Conservation (phyloP, 2,329 filamentous ascomycete genomes). For the Acrodontium crateriforme region DNA sequence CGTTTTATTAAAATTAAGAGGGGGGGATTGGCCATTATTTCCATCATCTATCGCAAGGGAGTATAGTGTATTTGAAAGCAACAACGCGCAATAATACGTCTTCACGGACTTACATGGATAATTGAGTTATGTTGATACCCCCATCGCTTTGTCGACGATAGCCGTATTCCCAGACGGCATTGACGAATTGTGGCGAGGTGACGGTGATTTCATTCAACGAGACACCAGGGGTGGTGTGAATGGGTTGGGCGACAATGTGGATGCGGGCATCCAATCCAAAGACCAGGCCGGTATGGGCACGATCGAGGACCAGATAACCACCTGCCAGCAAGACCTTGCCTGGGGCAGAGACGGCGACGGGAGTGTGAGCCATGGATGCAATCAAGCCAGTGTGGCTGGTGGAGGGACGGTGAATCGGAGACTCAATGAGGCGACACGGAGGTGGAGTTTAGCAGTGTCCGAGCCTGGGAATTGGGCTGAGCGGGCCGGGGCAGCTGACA, state of each 20-base stretch:
- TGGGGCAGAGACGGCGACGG: slow-evolving; percentile 60
- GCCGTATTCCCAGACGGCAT: slow-evolving; percentile 78
- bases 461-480: too few species aligned
- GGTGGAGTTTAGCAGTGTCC: slow-evolving; percentile 1
- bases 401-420: too few species aligned
- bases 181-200: slow-evolving; percentile 77
- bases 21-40: not conserved
- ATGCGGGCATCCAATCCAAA: slow-evolving; percentile 52
- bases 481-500: too few species aligned
- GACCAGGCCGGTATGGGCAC: slow-evolving; percentile 62
- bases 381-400: too few species aligned
- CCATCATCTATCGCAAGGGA: not conserved
- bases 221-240: slow-evolving; percentile 47
- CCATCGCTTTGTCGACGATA: slow-evolving; percentile 59
- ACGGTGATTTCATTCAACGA: slow-evolving; percentile 61
- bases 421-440: too few species aligned
- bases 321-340: slow-evolving; percentile 93
- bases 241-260: slow-evolving; percentile 44
- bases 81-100: not conserved
- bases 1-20: not conserved
- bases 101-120: slow-evolving; percentile 55
- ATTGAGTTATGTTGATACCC: slow-evolving; percentile 69
- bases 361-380: slow-evolving; percentile 8
- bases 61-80: slow-evolving; percentile 1
- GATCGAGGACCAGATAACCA: slow-evolving; percentile 88